A percentile compares a stretch with the other conserved stretches of the same genome.
Conservation (phyloP, 352 stramenopile genomes). For the Phytophthora crassamura region DNA sequence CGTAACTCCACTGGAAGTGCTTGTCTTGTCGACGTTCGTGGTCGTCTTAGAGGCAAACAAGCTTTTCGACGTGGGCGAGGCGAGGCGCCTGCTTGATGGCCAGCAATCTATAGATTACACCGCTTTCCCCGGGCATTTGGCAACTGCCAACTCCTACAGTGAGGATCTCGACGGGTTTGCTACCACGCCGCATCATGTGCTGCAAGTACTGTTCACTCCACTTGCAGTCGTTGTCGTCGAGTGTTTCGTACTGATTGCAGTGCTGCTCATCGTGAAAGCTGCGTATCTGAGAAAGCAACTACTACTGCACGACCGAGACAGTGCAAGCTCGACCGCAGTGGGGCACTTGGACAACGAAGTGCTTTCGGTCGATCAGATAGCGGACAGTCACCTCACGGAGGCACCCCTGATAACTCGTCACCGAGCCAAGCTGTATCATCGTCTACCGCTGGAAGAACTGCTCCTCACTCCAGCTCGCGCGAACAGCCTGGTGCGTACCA, state of each 20-base stretch:
- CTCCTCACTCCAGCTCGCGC: conserved; percentile 54
- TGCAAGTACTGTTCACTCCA: conserved; percentile 44
- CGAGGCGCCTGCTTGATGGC: conserved; percentile 46
- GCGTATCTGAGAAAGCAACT: conserved; percentile 17
- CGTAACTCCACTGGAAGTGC: conserved; percentile 45
- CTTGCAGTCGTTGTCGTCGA: conserved; percentile 43
- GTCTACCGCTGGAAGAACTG: conserved; percentile 61
- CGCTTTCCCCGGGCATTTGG: conserved; percentile 40
- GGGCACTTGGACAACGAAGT: conserved; percentile 28
- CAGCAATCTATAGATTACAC: conserved; percentile 44
- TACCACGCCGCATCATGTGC: conserved; percentile 29
- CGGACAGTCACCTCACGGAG: conserved; percentile 9
- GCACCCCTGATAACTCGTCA: conserved; percentile 20
- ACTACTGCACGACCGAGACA: conserved; percentile 6
- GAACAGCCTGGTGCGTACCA: conserved; percentile 52
- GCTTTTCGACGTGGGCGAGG: conserved; percentile 36
- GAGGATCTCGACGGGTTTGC: conserved; percentile 56
- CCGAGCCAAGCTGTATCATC: conserved; percentile 40
- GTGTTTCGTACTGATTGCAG: conserved; percentile 28
- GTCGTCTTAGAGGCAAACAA: conserved; percentile 28
- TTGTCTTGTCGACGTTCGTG: conserved; percentile 39
- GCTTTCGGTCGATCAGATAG: neutral
- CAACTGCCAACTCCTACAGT: conserved; percentile 58
- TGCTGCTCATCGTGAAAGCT: conserved; percentile 30
- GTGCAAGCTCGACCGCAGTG: conserved; percentile 15